Evolutionary conservation across 208 protist genomes (phyloP), one percentile per base, ranked within the genome.

Genomic region (Trichomonas gallinae): DNA sequence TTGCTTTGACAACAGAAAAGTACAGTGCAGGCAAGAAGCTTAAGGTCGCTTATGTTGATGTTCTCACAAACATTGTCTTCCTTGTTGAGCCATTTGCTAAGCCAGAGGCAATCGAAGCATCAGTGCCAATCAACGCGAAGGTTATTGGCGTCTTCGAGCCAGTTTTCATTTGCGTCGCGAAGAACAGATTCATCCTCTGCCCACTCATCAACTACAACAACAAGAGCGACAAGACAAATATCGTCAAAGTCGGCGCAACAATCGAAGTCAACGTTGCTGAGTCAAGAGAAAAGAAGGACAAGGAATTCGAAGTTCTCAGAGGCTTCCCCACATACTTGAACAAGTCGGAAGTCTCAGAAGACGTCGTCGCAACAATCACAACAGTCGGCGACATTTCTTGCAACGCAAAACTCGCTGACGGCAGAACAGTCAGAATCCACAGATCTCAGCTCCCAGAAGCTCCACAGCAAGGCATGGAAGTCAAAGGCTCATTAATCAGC

Each of bases 171-270:
- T 23, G 40, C 40, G 46, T 34, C 36, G 42, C 15, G n/a, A 93
- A 93, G 6, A 36, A 51, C 34, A 8, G 26, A 36, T 49, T 93
- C 11, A 17, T 93, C n/a, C 4, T 93, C 6, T 42, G 40, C 13
- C 87, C 87, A 93, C 21, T 51, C 8, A 51, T 48, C 46, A 93
- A 93, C 45, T 93, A 93, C 15, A 93, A 93, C 45, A 93, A 93
- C 45, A 42, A 51, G 17, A 3, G 0, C 17, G 87, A 51, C 10
- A 48, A 93, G 42, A 42, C 40, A 38, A 48, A 48, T 48, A 34
- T n/a, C 17, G 31, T 93, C 26, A n/a, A 48, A 17, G 44, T 51
- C 6, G 87, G 87, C 17, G 15, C 9, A 38, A 8, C 6, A 38
- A 0, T 93, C 17, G 11, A 42, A 6, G 4, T 93, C 34, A 93